Base-by-base conservation (phyloP, 192 early-diverging fungal genomes). In the Powellomyces hirtus region DNA sequence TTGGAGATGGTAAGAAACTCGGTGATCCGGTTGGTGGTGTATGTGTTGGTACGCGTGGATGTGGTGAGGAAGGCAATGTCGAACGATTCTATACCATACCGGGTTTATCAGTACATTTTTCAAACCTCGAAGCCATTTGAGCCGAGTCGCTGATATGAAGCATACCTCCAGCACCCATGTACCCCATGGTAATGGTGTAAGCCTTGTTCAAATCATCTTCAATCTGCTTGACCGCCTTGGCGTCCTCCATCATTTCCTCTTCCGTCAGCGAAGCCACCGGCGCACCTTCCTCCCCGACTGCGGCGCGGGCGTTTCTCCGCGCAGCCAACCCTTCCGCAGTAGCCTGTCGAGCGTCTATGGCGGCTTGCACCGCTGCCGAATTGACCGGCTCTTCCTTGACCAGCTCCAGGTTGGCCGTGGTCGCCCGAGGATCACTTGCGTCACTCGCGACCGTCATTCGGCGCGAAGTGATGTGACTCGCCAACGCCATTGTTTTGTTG, bases 131-230 rank as follows among this genome's bases (percentile, higher is more conserved):
- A 36, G 53, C 13, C 33, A 24, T 24, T 20, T 10, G n/a, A 1
- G 31, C 36, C 7, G 46, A 49, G 46, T 16, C 8, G 16, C 46
- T 35, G 4, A 50, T 33, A 26, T 22, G 3, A 68, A 45, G 56
- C 34, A 6, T 29, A 79, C 77, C 77, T 70, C 77, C 77, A 68
- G 73, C 70, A 14, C 38, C 38, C 38, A 71, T 70, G 13, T 58
- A 34, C 27, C 73, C 72, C 7, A 79, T 42, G 4, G 38, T 35
- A 16, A 66, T 53, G 18, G 59, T 71, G 69, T 79, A 79, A n/a
- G 66, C 52, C 46, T 62, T 62, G 2, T 63, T 66, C 46, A 68
- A 63, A n/a, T 68, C 60, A 24, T 77, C 66, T 7, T 56, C 64
- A 36, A 56, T 27, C 37, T 35, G 34, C 14, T 34, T 50, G 6